Evolutionary conservation across 208 protist genomes (phyloP).

Genomic region (Polymyxa betae): DNA sequence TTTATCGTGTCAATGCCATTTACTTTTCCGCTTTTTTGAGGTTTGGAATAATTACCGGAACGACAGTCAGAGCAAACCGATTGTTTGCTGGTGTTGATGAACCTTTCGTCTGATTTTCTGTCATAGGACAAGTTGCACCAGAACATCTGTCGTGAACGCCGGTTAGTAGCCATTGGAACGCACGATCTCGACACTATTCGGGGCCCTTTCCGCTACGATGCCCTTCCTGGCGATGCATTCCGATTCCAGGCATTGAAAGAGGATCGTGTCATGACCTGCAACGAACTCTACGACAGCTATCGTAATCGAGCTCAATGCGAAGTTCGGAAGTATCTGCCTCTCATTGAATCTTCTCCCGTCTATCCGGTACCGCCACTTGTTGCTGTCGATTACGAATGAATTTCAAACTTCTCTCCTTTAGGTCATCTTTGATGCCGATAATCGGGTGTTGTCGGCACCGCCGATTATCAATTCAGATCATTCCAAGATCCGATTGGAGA

Average conservation of each 20-base stretch:
- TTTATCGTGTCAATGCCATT: neutral
- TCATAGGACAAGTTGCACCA: slow-evolving; percentile 97
- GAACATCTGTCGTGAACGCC: slow-evolving; percentile 88
- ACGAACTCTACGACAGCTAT: slow-evolving; percentile 59
- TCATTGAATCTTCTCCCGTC: slow-evolving; percentile 55
- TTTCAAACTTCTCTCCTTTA: neutral
- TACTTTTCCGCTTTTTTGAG: neutral
- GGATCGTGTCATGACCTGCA: slow-evolving; percentile 57
- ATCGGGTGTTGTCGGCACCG: slow-evolving; percentile 92
- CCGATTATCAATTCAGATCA: slow-evolving; percentile 98
- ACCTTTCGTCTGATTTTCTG: slow-evolving; percentile 69
- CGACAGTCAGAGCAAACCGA: neutral
- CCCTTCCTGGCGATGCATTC: slow-evolving; percentile 65
- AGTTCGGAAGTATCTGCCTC: slow-evolving; percentile 60
- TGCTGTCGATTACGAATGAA: too few relatives aligned
- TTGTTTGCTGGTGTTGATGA: neutral
- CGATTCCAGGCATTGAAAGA: slow-evolving; percentile 69
- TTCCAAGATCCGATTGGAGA: slow-evolving; percentile 93
- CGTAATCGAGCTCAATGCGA: neutral
- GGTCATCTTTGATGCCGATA: slow-evolving; percentile 73
- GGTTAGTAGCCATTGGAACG: slow-evolving; percentile 97
- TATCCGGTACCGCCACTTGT: too few relatives aligned
- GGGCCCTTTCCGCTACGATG: slow-evolving; percentile 65
- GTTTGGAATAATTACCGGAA: neutral
- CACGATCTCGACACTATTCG: slow-evolving; percentile 97